These are phyloP conservation scores for Penicillium egyptiacum DNA, from an alignment of 495 filamentous ascomycete species.

Conservation along the genomic window DNA sequence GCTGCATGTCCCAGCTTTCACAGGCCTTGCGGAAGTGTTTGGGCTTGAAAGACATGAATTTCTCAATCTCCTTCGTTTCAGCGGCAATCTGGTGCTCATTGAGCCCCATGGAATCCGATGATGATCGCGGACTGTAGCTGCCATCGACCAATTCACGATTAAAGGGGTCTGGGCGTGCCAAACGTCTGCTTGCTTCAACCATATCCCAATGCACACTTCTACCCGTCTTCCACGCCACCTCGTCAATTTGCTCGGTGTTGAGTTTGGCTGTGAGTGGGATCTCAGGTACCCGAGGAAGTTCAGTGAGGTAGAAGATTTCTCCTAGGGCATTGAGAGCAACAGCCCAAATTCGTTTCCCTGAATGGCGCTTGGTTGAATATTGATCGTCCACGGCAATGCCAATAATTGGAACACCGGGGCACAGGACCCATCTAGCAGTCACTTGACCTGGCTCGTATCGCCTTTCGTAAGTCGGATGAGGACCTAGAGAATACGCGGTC, in stretches of 20 bases:
- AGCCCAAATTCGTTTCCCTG: slow-evolving; percentile 75
- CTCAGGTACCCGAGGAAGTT: slow-evolving; percentile 55
- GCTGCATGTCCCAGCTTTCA: slow-evolving; percentile 89
- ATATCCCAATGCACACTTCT: slow-evolving; percentile 77
- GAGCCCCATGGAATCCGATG: slow-evolving; percentile 69
- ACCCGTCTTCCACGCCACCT: slow-evolving; percentile 75
- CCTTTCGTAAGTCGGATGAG: slow-evolving; percentile 61
- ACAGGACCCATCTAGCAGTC: slow-evolving; percentile 82
- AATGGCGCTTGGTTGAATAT: slow-evolving; percentile 66
- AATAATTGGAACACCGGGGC: slow-evolving; percentile 90
- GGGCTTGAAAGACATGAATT: slow-evolving; percentile 70
- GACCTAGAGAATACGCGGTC: slow-evolving; percentile 75
- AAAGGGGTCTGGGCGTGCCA: slow-evolving; percentile 69
- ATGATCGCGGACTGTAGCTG: slow-evolving; percentile 67
- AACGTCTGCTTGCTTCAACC: slow-evolving; percentile 71
- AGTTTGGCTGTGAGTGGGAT: slow-evolving; percentile 28
- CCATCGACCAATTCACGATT: slow-evolving; percentile 57
- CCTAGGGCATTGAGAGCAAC: slow-evolving; percentile 87
- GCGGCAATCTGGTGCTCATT: slow-evolving; percentile 65
- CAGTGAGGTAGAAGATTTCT: slow-evolving; percentile 81
- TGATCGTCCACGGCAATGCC: slow-evolving; percentile 81
- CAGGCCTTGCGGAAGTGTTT: slow-evolving; percentile 76
- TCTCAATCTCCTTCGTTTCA: slow-evolving; percentile 79
- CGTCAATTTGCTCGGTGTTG: slow-evolving; percentile 51
- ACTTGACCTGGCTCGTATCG: slow-evolving; percentile 71